Evolutionary conservation across 192 early-diverging fungal species (phyloP), one percentile per base, ranked within the genome.

Genomic region (Coemansia sp.): DNA sequence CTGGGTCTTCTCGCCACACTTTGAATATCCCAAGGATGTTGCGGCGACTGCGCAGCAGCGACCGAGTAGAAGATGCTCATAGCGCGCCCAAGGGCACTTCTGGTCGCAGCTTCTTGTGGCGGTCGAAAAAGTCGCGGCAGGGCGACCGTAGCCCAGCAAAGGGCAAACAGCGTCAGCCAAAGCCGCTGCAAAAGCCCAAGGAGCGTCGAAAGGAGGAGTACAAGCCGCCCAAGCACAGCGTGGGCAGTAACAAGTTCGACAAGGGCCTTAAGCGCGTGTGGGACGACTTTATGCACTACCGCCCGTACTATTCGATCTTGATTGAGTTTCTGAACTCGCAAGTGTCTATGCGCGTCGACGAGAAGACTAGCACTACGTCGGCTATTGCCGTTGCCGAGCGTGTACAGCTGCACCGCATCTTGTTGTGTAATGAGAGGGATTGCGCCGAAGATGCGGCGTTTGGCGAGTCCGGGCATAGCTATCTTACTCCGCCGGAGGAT

Each of bases 311-410:
- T 31, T 78, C 76, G 21, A 61, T 80, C 21, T 29, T 83, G 51
- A 74, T 85, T 12, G 84, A 85, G 68, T 85, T 85, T 34, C 68
- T 85, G n/a, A 85, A 80, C 70, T 78, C 84, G 32, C 84, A 85
- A 48, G 80, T 85, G 38, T 83, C 77, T 2, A 50, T 82, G 74
- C 76, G 80, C 11, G 74, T 85, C n/a, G 72, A 83, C 36, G 81
- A 83, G 32, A 63, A 68, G 34, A 73, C 63, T 4, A 83, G 81
- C 62, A 73, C 63, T 0, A 73, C 66, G 3, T 77, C 81, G 5
- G 81, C 75, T 2, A 76, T 83, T 29, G 81, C 81, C 17, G 74
- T 75, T 27, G 70, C 75, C 11, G 80, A 82, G 69, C 69, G 84
- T 9, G 69, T 82, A 17, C 74, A 82, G 63, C 41, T 80, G 58